Evolutionary conservation across 306 rosid species (phyloP), one percentile per base, ranked within the genome.

Genomic region (Vicia faba): DNA sequence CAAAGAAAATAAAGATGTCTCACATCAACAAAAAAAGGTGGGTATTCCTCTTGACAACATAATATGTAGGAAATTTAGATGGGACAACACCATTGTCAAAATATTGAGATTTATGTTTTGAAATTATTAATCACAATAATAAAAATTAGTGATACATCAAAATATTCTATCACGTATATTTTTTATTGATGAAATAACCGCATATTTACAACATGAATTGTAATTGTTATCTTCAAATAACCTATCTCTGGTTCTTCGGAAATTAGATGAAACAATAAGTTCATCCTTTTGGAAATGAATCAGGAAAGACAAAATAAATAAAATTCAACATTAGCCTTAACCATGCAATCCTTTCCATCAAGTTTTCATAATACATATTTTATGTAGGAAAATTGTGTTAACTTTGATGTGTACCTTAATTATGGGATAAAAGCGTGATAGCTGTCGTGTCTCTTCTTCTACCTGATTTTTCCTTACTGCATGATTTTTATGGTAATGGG

Each of bases 361-460:
- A 40, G 53, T 15, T 59, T 67, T 43, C 31, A 35, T 33, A 61
- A 73, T 45, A 62, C 41, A 19, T 33, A 70, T 51, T 48, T 69
- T 4, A 6, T 20, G 50, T 43, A 48, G 70, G 40, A 59, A 38
- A 18, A 58, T 68, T 26, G 45, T 36, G 14, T 57, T 25, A 75
- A 69, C n/a, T 78, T 29, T 39, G 31, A 55, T 74, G 50, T 16
- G 20, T 81, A 88, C 98, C 96, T 92, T 96, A 70, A 92, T 79
- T 33, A 87, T 81, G 75, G 98, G 98, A 75, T 87, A 92, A 77
- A 92, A 92, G 60, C 96, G 96, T 6, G 96, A 86, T 19, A 89
- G 88, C 74, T 85, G 89, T 96, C 98, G 89, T 18, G 84, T 77
- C 61, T 81, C 88, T 77, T 74, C 96, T 49, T 76, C 83, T 59